Evolutionary conservation across 1,284 basidiomycete genomes (phyloP).

Genomic region (Ustanciosporium gigantosporum): DNA sequence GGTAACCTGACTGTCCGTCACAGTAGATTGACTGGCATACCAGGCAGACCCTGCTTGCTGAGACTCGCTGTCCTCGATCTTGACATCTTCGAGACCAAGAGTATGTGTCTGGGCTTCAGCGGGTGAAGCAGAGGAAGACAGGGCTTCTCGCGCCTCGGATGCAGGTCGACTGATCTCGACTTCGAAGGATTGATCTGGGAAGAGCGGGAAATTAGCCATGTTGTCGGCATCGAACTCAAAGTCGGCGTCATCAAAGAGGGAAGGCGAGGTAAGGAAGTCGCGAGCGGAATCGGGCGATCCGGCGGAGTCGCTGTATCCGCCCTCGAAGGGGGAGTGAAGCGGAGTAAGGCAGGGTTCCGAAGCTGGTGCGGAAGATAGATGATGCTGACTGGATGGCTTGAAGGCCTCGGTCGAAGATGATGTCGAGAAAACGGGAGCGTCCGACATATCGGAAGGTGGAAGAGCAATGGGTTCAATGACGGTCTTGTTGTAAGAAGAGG

Average conservation of each 20-base stretch:
- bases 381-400: neutral
- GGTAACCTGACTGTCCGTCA: conserved; percentile 18
- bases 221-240: conserved; percentile 30
- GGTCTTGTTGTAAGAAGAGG: conserved; percentile 2
- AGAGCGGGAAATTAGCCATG: conserved; percentile 20
- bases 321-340: conserved; percentile 27
- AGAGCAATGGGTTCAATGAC: neutral
- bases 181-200: conserved; percentile 21
- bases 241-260: conserved; percentile 31
- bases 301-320: conserved; percentile 26
- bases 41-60: conserved; percentile 8
- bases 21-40: conserved; percentile 25
- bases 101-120: neutral
- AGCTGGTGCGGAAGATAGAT: neutral
- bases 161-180: conserved; percentile 1
- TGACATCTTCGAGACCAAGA: conserved; percentile 20
- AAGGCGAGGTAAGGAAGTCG: conserved; percentile 38
- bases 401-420: conserved; percentile 13
- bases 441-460: conserved; percentile 1
- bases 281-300: conserved; percentile 38
- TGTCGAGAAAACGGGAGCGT: conserved; percentile 7
- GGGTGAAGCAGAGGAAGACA: neutral
- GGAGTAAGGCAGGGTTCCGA: conserved; percentile 16
- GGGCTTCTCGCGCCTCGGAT: neutral
- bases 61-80: conserved; percentile 26